Evolutionary conservation across 2,329 filamentous ascomycete species (phyloP).

Genomic region (Colletotrichum sojae): DNA sequence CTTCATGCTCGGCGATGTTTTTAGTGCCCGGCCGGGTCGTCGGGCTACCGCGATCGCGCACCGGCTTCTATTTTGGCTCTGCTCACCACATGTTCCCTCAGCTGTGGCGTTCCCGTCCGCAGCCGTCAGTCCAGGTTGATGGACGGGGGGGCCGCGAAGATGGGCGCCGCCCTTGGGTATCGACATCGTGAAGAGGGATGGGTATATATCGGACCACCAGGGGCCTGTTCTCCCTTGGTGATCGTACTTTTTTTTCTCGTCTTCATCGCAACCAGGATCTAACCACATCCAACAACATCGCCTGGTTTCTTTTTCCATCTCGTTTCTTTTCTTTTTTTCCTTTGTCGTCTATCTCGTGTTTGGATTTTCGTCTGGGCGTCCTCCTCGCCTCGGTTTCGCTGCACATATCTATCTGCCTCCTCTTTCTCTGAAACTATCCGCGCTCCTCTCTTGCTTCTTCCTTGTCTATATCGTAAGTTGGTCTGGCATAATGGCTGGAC

Average conservation of each 20-base stretch:
- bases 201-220: conserved; percentile 27
- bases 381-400: background rate
- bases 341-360: conserved; percentile 4
- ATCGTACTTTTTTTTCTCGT: conserved; percentile 10
- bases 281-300: conserved; percentile 8
- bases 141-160: conserved; percentile 11
- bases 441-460: background rate
- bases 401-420: background rate
- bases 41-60: background rate
- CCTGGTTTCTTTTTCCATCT: conserved; percentile 1
- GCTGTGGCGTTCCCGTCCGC: background rate
- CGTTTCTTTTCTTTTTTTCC: conserved; percentile 21
- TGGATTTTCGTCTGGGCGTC: conserved; percentile 18
- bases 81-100: background rate
- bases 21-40: conserved; percentile 1
- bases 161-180: conserved; percentile 3
- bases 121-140: background rate
- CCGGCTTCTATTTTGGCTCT: conserved; percentile 23
- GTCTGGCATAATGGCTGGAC: background rate
- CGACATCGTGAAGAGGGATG: conserved; percentile 25
- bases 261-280: background rate
- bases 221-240: conserved; percentile 19
- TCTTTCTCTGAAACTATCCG: background rate
- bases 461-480: conserved; percentile 5
- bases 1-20: background rate